Evolutionary conservation across 2,329 filamentous ascomycete genomes (phyloP).

Genomic region (Talaromyces piceae): DNA sequence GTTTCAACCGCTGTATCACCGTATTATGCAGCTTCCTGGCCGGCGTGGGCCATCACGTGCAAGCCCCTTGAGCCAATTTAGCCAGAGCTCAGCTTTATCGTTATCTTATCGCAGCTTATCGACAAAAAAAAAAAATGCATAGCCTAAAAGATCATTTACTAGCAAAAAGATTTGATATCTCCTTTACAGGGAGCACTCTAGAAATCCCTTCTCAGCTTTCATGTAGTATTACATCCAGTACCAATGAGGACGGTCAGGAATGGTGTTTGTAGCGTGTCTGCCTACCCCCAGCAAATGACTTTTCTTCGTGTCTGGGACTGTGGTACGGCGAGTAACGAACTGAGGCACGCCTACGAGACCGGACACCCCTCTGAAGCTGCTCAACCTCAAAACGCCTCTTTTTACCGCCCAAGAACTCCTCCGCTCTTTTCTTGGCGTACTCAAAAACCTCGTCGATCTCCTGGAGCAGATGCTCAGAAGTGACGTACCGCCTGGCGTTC

Average conservation of each 20-base stretch:
- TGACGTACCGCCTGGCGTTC: constrained; percentile 31
- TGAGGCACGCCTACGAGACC: not conserved
- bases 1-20: too few species aligned
- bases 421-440: constrained; percentile 28
- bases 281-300: not conserved
- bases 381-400: constrained; percentile 31
- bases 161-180: too few species aligned
- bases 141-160: not conserved
- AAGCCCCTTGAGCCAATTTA: constrained; percentile 1
- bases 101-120: not conserved
- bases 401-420: constrained; percentile 29
- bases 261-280: not conserved
- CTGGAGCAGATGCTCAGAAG: constrained; percentile 5
- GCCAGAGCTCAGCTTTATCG: not conserved
- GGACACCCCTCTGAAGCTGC: not conserved
- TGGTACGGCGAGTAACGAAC: not conserved
- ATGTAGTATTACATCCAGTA: not conserved
- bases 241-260: too few species aligned
- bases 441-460: constrained; percentile 28
- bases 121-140: not conserved
- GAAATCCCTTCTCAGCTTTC: too few species aligned
- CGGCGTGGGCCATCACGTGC: constrained; percentile 3
- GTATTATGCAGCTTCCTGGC: not conserved
- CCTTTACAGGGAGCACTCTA: too few species aligned
- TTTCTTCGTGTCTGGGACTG: not conserved